These are phyloP conservation scores for Fraxinus xanthoxyloides DNA, from an alignment of 305 asterid species.

Conservation along the genomic window DNA sequence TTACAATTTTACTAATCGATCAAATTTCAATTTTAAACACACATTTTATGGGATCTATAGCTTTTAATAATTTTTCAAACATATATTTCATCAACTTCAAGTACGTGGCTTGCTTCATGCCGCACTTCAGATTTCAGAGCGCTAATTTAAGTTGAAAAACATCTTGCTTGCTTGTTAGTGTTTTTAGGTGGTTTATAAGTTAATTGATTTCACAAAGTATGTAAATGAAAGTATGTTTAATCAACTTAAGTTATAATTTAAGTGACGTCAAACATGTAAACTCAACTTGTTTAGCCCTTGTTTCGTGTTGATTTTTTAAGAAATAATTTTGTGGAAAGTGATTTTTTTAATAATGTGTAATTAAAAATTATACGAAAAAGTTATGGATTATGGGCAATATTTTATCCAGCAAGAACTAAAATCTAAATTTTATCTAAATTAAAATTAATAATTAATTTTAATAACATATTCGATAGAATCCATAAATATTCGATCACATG, in stretches of 20 bases:
- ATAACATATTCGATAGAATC: no score
- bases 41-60: no score
- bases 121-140: not conserved
- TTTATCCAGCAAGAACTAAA: not conserved
- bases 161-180: not conserved
- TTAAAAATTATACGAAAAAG: not conserved
- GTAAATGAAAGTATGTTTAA: not conserved
- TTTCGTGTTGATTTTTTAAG: not conserved
- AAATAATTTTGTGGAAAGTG: not conserved
- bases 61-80: no score
- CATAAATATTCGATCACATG: no score
- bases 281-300: not conserved
- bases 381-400: not conserved
- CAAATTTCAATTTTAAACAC: no score
- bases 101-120: not conserved
- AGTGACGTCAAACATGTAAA: not conserved
- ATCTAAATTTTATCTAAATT: not conserved
- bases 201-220: not conserved
- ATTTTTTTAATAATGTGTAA: not conserved
- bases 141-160: not conserved
- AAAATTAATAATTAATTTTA: not conserved
- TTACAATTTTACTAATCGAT: no score
- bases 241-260: not conserved
- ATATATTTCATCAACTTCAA: no score
- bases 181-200: no score